These are phyloP conservation scores for Hypomyces perniciosus DNA, from an alignment of 2,329 filamentous ascomycete genomes.

Conservation along the genomic window DNA sequence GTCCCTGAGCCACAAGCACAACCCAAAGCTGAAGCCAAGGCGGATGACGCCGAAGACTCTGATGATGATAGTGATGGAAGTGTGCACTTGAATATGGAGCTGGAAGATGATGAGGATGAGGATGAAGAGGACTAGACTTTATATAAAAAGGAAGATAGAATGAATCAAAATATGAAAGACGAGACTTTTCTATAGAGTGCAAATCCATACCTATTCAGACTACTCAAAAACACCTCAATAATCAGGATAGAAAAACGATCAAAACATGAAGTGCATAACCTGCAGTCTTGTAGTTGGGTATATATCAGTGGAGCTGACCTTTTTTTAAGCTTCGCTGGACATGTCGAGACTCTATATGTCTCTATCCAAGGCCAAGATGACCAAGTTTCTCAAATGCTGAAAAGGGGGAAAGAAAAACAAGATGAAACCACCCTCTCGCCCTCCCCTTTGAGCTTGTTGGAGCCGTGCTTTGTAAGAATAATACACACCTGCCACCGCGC, in stretches of 20 bases:
- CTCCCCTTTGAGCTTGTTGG: too few relatives aligned
- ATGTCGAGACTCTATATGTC: neutral
- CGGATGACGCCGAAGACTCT: conserved; percentile 18
- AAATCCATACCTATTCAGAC: neutral
- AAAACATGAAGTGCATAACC: neutral
- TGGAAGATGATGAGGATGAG: conserved; percentile 42
- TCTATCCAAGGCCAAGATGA: neutral
- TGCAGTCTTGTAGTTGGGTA: neutral
- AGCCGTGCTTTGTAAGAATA: too few relatives aligned
- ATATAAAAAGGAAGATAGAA: neutral
- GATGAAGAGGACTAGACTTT: conserved; percentile 14
- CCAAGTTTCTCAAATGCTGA: neutral
- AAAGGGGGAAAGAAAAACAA: neutral
- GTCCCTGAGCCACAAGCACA: conserved; percentile 14
- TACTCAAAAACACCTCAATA: neutral
- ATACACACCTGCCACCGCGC: neutral
- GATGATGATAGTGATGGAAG: conserved; percentile 46
- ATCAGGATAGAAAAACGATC: too few relatives aligned
- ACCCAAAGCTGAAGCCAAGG: conserved; percentile 13
- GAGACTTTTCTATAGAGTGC: neutral
- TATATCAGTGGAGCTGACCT: neutral
- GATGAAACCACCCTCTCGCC: neutral
- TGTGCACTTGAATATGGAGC: conserved; percentile 53
- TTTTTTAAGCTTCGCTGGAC: neutral
- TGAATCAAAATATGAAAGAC: neutral